These are phyloP conservation scores for Acidomyces sp. DNA, from an alignment of 495 filamentous ascomycete genomes.

Conservation along the genomic window DNA sequence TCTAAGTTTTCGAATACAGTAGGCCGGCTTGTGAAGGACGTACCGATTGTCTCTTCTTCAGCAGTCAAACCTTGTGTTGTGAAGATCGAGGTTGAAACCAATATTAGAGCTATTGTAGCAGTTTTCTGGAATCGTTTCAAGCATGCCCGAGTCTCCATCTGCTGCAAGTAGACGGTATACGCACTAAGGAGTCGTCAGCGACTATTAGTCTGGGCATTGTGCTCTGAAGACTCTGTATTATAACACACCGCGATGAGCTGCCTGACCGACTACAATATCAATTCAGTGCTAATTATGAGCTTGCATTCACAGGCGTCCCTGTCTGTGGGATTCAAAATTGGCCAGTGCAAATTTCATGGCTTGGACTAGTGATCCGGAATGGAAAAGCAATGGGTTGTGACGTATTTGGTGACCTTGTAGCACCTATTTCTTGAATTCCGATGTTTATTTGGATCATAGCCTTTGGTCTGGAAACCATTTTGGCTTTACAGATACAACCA, in stretches of 20 bases:
- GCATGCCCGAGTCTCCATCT: conserved; percentile 46
- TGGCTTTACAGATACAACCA: conserved; percentile 75
- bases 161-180: conserved; percentile 79
- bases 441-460: conserved; percentile 92
- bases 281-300: conserved; percentile 65
- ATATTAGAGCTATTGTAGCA: conserved; percentile 74
- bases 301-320: conserved; percentile 62
- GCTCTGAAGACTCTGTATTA: conserved; percentile 55
- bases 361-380: conserved; percentile 77
- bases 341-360: conserved; percentile 68
- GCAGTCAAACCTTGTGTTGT: conserved; percentile 29
- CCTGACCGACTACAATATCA: conserved; percentile 88
- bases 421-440: conserved; percentile 51
- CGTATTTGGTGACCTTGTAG: conserved; percentile 65
- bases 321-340: conserved; percentile 84
- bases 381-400: conserved; percentile 69
- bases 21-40: too few relatives aligned
- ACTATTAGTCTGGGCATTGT: conserved; percentile 2
- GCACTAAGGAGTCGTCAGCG: conserved; percentile 45
- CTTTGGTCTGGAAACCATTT: conserved; percentile 94
- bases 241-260: conserved; percentile 76
- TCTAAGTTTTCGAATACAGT: too few relatives aligned
- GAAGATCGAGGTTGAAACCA: conserved; percentile 62
- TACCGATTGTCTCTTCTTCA: background rate
- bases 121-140: conserved; percentile 59